Evolutionary conservation across 2,329 filamentous ascomycete genomes (phyloP).

Genomic region (Pezicula radicicola): DNA sequence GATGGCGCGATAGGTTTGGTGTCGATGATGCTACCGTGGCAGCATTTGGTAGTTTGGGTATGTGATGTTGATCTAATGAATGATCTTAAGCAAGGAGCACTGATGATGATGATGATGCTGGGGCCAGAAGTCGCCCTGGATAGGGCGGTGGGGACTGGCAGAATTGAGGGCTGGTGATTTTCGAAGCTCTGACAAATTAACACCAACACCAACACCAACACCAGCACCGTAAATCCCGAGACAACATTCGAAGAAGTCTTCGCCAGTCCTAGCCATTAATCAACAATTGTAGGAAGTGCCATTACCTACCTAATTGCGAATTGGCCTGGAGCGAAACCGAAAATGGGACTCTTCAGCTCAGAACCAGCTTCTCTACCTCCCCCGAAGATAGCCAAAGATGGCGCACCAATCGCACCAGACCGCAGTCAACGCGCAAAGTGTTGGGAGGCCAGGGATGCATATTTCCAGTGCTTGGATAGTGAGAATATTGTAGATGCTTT

Average conservation of each 20-base stretch:
- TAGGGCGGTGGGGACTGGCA: no score
- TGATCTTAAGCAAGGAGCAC: neutral
- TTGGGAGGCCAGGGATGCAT: constrained; percentile 86
- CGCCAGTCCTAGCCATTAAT: no score
- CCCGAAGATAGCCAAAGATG: constrained; percentile 47
- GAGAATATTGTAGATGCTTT: constrained; percentile 77
- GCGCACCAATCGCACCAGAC: constrained; percentile 76
- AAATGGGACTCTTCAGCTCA: constrained; percentile 49
- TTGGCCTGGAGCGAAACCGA: neutral
- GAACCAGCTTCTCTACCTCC: constrained; percentile 32
- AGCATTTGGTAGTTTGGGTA: constrained; percentile 5
- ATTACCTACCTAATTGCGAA: neutral
- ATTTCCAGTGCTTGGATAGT: constrained; percentile 84
- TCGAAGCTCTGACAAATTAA: no score
- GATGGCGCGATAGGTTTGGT: neutral
- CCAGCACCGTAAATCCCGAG: no score
- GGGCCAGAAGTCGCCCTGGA: no score
- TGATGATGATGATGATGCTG: no score
- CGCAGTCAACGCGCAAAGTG: constrained; percentile 77
- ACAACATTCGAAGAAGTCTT: no score
- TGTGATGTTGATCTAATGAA: neutral
- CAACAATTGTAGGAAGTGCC: no score
- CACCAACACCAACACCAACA: no score
- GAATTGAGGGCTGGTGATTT: no score
- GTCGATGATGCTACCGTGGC: constrained; percentile 1